Percentiles rank a stretch among this genome's conserved stretches.
Evolutionary conservation across 225 moss, liverwort and hornwort genomes (phyloP).

Genomic region (Pleurozium schreberi): DNA sequence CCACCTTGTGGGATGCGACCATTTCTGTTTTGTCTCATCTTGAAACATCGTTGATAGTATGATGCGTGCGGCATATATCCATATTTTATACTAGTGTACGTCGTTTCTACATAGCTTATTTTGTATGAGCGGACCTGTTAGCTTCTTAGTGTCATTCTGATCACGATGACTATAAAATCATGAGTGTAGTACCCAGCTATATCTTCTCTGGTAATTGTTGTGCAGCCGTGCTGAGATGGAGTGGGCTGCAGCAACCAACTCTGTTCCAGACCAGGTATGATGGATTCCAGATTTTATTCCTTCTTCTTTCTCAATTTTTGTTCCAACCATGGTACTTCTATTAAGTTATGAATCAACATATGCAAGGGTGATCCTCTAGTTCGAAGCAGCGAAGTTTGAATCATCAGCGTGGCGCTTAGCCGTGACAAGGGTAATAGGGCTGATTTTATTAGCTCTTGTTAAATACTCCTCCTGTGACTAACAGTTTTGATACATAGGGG

Average conservation of each 20-base stretch:
- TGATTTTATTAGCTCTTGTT: not conserved
- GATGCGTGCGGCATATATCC: not conserved
- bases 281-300: not conserved
- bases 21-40: not conserved
- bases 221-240: conserved; percentile 83
- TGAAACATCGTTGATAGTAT: not conserved
- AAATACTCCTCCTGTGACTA: not conserved
- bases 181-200: not conserved
- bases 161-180: not conserved
- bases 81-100: not conserved
- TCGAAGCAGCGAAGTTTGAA: not conserved
- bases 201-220: not conserved
- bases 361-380: not conserved
- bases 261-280: conserved; percentile 69
- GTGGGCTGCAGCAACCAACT: conserved; percentile 90
- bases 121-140: not conserved
- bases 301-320: not conserved
- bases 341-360: not conserved
- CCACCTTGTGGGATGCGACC: not conserved
- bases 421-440: not conserved
- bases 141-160: not conserved
- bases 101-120: not conserved
- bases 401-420: not conserved
- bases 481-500: not conserved
- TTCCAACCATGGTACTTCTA: not conserved